These are phyloP conservation scores for Strobilomyces dryophilus DNA, from an alignment of 768 basidiomycete genomes.

Conservation along the genomic window DNA sequence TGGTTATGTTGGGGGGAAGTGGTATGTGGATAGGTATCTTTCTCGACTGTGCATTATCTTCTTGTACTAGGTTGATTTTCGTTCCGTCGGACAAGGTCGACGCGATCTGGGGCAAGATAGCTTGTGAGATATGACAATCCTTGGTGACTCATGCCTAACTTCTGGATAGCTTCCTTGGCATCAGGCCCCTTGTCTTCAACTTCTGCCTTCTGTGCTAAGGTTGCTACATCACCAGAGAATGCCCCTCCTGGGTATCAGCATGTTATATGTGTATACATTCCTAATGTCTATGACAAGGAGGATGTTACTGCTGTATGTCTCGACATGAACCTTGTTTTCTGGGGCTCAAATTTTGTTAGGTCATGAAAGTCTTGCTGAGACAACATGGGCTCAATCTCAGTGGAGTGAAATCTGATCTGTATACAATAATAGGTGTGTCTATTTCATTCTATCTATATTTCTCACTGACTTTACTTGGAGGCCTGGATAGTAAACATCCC, in stretches of 20 bases:
- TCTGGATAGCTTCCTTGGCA: constrained; percentile 51
- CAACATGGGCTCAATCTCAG: constrained; percentile 61
- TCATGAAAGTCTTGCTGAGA: constrained; percentile 64
- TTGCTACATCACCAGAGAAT: constrained; percentile 54
- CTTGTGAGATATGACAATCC: constrained; percentile 39
- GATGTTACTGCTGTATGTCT: constrained; percentile 48
- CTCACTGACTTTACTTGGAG: constrained; percentile 28
- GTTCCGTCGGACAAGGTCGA: constrained; percentile 60
- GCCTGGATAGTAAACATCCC: constrained; percentile 72
- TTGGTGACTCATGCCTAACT: background rate
- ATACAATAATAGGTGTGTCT: constrained; percentile 54
- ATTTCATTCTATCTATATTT: background rate
- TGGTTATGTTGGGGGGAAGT: constrained; percentile 61
- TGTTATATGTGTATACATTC: constrained; percentile 67
- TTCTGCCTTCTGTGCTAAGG: constrained; percentile 54
- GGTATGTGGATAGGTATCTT: constrained; percentile 35
- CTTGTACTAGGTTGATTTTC: constrained; percentile 58
- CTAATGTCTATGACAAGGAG: constrained; percentile 64
- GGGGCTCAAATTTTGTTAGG: constrained; percentile 29
- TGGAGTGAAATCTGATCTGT: constrained; percentile 71
- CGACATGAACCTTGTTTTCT: background rate
- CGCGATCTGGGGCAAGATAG: constrained; percentile 55
- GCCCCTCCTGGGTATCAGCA: constrained; percentile 53
- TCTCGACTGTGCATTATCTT: background rate
- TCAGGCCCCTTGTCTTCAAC: constrained; percentile 62